Base-by-base conservation (phyloP, 768 basidiomycete genomes). In the Termitomyces sp. region DNA sequence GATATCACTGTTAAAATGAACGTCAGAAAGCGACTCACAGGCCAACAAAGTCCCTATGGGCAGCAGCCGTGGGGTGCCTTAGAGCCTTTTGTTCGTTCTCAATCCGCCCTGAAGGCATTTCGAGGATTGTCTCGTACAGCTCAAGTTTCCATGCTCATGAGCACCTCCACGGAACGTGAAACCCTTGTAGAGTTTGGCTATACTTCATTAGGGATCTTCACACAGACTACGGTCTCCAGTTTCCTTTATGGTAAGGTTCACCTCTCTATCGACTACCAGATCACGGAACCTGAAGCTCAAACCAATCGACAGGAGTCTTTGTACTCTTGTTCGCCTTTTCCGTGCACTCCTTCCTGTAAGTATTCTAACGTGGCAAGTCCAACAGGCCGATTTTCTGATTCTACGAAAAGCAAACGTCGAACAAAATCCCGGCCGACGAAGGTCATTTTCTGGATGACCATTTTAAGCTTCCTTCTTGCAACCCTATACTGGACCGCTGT, bases 391-490 rank as follows among this genome's bases (percentile, higher is more conserved):
- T n/a, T 37, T 40, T 37, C 23, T 14, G 5, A 48, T 29, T 54
- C 2, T 7, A 40, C 43, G 2, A n/a, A 46, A 46, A 54, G 47
- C 12, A 34, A 42, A 34, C 47, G 55, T 10, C n/a, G 23, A 21
- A 32, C 19, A 5, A 50, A 21, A 11, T 41, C 47, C 17, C 46
- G 37, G 10, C 25, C 47, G 9, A 49, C 55, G 6, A 10, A 46
- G 32, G 40, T 50, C 19, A 49, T 56, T n/a, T 56, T 56, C 38
- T 31, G 47, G 14, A 19, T 42, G 10, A 56, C 55, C 5, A 27
- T 49, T 16, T 1, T 56, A 17, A 56, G 48, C 17, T 56, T 56
- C 29, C 37, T 48, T 16, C 55, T 56, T 9, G 55, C 40, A 29
- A 49, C 47, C 8, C 5, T 50, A 6, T 56, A 56, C 31, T 56